Evolutionary conservation across 495 filamentous ascomycete genomes (phyloP).

Genomic region (Xylaria sp.): DNA sequence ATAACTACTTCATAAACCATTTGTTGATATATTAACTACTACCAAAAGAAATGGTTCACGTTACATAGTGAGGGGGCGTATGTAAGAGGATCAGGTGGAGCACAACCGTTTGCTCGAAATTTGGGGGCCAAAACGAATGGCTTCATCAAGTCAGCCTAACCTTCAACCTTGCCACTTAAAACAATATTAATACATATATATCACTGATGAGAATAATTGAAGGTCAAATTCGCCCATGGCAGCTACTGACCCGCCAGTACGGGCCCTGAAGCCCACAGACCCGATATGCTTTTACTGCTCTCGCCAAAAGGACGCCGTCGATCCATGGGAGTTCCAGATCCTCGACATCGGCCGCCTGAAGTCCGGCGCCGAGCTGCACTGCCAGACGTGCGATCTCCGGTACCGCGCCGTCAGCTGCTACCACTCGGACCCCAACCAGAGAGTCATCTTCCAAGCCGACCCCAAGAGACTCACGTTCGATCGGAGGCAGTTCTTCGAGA

Average conservation of each 20-base stretch:
- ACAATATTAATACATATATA: background rate
- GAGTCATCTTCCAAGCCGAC: background rate
- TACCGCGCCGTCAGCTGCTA: conserved; percentile 6
- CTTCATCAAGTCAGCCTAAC: background rate
- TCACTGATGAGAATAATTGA: background rate
- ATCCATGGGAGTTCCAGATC: conserved; percentile 16
- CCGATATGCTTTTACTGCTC: background rate
- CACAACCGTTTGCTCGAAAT: background rate
- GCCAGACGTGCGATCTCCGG: conserved; percentile 16
- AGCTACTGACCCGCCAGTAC: background rate
- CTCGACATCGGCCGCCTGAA: conserved; percentile 17
- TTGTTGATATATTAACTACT: background rate
- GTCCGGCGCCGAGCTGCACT: conserved; percentile 6
- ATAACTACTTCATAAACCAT: background rate
- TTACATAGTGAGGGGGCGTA: background rate
- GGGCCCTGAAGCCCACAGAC: background rate
- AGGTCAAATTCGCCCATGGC: background rate
- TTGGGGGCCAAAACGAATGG: background rate
- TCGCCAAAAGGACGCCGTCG: background rate
- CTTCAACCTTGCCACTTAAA: background rate
- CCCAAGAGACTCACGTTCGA: background rate
- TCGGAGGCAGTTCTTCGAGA: background rate
- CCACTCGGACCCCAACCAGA: background rate
- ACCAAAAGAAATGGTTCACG: background rate
- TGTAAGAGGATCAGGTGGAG: background rate